Evolutionary conservation across 2,329 filamentous ascomycete genomes (phyloP), one percentile per base, ranked within the genome.

Genomic region (Fusarium phyllophilum): DNA sequence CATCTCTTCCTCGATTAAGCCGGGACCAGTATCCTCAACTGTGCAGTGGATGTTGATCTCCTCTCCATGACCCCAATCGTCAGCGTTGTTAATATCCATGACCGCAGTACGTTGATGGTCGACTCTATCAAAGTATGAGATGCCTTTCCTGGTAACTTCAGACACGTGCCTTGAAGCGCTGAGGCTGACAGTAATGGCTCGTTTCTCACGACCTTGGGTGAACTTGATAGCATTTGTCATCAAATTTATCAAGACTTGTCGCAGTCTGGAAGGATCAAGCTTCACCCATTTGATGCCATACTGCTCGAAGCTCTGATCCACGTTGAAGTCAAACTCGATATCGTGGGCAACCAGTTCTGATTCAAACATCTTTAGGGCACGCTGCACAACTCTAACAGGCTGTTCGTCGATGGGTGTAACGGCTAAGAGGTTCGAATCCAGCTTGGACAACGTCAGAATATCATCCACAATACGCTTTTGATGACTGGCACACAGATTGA

Each of bases 291-390:
- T 89, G 38, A 95, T 85, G 6, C 86, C 86, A 52, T 94, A 82
- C 22, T 89, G 85, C 20, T 88, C 85, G 79, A 93, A 94, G 2
- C 91, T 91, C 49, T 91, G 86, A 74, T 93, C 90, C 45, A 95
- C 88, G 3, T 86, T 85, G 74, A 94, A 93, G 44, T 90, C 87
- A 81, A 94, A 89, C 59, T 89, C 86, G 68, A 96, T 95, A 48
- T 91, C 90, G 66, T 93, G 92, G 13, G 91, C 91, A 51, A 89
- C 86, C 20, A 96, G 83, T 79, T 96, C 93, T 14, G 91, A 87
- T 81, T 95, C 92, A 75, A 95, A 94, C 90, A 96, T 94, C 79
- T 93, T 94, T 48, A 94, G 82, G 4, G 92, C 91, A 39, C 90
- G 86, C 71, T 92, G 89, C 5, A 94, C 90, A 13, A 94, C 89